Evolutionary conservation across 805 yeast species (phyloP).

Genomic region (Komagataella populi): DNA sequence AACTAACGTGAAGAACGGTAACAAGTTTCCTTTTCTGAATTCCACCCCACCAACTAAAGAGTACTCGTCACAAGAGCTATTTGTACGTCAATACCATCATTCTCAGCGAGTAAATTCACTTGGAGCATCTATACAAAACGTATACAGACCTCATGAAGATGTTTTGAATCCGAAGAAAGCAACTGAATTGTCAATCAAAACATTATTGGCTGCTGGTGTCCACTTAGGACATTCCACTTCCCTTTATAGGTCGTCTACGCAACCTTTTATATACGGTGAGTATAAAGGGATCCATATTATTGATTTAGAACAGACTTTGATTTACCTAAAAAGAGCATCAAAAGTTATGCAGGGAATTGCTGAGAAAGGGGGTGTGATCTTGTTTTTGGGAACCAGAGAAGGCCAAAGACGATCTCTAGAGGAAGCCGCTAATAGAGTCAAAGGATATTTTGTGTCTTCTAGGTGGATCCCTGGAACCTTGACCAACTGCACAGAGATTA

Average conservation of each 20-base stretch:
- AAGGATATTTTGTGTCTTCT: slow-evolving; percentile 69
- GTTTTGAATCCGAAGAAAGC: slow-evolving; percentile 43
- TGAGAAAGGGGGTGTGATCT: slow-evolving; percentile 64
- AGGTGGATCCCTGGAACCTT: slow-evolving; percentile 95
- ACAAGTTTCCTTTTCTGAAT: slow-evolving; percentile 45
- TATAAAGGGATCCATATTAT: slow-evolving; percentile 87
- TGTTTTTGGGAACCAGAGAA: slow-evolving; percentile 74
- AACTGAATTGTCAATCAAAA: slow-evolving; percentile 48
- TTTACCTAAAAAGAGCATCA: slow-evolving; percentile 68
- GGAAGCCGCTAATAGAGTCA: slow-evolving; percentile 63
- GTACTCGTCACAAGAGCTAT: slow-evolving; percentile 67
- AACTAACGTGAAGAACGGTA: background rate
- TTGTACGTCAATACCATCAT: slow-evolving; percentile 58
- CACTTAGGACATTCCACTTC: slow-evolving; percentile 88
- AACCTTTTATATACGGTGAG: slow-evolving; percentile 77
- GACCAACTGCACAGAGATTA: slow-evolving; percentile 54
- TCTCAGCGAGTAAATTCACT: slow-evolving; percentile 35
- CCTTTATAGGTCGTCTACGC: slow-evolving; percentile 67
- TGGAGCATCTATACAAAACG: slow-evolving; percentile 52
- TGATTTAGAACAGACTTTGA: slow-evolving; percentile 74
- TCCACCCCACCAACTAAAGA: slow-evolving; percentile 49
- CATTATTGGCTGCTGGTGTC: slow-evolving; percentile 81
- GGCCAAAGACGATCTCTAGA: slow-evolving; percentile 67
- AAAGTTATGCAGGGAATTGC: slow-evolving; percentile 75
- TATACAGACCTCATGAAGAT: slow-evolving; percentile 60